Evolutionary conservation across 176 grass and related monocot genomes (phyloP).

Genomic region (Canna indica): DNA sequence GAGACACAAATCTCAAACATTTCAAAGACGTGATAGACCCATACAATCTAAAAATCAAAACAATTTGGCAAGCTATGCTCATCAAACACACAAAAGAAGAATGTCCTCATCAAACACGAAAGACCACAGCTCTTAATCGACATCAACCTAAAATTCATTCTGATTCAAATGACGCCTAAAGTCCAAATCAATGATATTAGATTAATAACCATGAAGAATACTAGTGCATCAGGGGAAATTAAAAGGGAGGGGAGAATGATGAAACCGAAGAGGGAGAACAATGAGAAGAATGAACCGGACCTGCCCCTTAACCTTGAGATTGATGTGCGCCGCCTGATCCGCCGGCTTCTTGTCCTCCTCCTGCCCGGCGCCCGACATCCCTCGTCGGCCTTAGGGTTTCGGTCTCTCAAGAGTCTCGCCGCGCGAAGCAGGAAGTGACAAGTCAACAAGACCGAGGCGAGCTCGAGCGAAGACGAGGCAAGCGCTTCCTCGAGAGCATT

Average conservation of each 20-base stretch:
- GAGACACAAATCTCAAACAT: too few relatives aligned
- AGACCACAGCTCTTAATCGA: not conserved
- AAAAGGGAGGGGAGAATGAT: not conserved
- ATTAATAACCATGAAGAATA: not conserved
- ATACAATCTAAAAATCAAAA: not conserved
- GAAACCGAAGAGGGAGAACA: not conserved
- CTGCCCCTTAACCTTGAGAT: slow-evolving; percentile 7
- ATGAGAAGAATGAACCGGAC: not conserved
- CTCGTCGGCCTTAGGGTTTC: not conserved
- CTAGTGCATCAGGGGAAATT: too few relatives aligned
- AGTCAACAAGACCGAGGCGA: not conserved
- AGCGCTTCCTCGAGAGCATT: not conserved
- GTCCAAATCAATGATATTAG: not conserved
- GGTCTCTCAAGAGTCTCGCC: not conserved
- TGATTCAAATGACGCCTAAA: not conserved
- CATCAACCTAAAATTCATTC: not conserved
- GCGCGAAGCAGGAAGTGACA: too few relatives aligned
- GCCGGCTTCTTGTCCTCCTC: slow-evolving; percentile 11
- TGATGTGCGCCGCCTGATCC: slow-evolving; percentile 3
- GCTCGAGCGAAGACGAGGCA: not conserved
- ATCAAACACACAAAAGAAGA: not conserved
- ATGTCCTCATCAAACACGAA: not conserved
- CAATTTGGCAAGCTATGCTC: not conserved
- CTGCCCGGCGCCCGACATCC: not conserved
- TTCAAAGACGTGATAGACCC: not conserved